Conservation (phyloP, 2,329 filamentous ascomycete species). For the Fusarium nurragi region DNA sequence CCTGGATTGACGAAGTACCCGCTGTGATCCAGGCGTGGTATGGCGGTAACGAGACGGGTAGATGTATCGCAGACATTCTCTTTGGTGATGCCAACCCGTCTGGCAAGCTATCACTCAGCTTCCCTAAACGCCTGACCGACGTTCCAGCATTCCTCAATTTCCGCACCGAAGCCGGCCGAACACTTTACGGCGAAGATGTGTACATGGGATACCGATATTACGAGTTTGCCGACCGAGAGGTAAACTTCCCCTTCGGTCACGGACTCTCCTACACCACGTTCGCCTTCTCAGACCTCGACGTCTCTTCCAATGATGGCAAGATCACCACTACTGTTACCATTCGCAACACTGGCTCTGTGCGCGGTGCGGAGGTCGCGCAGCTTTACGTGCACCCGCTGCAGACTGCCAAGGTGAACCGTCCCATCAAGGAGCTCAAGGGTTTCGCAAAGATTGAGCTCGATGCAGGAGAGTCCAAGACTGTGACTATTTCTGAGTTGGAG, state of each 20-base stretch:
- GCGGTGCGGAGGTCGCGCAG: conserved; percentile 66
- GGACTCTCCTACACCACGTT: conserved; percentile 83
- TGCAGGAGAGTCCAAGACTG: conserved; percentile 66
- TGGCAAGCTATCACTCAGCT: conserved; percentile 78
- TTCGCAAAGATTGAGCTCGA: conserved; percentile 71
- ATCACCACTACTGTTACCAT: conserved; percentile 62
- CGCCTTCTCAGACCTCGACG: conserved; percentile 59
- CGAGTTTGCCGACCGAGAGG: conserved; percentile 71
- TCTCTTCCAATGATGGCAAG: conserved; percentile 58
- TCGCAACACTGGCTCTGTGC: conserved; percentile 66
- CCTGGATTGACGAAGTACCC: conserved; percentile 67
- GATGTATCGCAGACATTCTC: conserved; percentile 80
- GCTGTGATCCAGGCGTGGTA: conserved; percentile 83
- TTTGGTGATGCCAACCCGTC: conserved; percentile 79
- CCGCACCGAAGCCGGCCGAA: conserved; percentile 72
- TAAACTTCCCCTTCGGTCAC: conserved; percentile 81
- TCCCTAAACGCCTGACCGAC: conserved; percentile 73
- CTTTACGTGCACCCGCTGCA: conserved; percentile 65
- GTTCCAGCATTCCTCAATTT: conserved; percentile 83
- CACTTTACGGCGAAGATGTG: conserved; percentile 81
- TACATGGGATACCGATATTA: conserved; percentile 86
- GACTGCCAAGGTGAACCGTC: conserved; percentile 62
- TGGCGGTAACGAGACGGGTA: conserved; percentile 86
- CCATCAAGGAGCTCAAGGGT: conserved; percentile 71
- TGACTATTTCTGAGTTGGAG: conserved; percentile 65